These are phyloP conservation scores for Spiromastix sp. DNA, from an alignment of 2,329 filamentous ascomycete species.

Conservation along the genomic window DNA sequence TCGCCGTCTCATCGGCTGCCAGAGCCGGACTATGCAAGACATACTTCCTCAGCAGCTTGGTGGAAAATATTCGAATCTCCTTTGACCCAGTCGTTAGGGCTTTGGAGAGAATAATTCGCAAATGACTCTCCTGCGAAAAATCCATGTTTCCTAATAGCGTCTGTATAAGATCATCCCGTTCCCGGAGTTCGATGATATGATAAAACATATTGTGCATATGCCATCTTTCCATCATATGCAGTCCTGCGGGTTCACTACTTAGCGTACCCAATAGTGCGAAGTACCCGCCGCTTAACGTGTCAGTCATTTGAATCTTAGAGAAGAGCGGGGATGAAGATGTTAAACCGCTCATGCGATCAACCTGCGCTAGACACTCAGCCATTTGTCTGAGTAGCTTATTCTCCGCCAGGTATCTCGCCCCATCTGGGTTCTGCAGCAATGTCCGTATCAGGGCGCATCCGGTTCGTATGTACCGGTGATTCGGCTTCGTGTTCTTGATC, in stretches of 20 bases:
- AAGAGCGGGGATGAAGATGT: conserved; percentile 78
- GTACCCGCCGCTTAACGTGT: conserved; percentile 85
- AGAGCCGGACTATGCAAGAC: conserved; percentile 50
- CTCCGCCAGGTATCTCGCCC: conserved; percentile 73
- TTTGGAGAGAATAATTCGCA: conserved; percentile 85
- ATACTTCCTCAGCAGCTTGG: conserved; percentile 77
- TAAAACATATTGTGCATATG: conserved; percentile 99
- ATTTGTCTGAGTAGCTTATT: conserved; percentile 91
- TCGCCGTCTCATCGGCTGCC: conserved; percentile 28
- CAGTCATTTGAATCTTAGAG: conserved; percentile 69
- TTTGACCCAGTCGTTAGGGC: conserved; percentile 86
- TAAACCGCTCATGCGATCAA: conserved; percentile 65
- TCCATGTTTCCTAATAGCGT: conserved; percentile 84
- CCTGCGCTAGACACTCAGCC: conserved; percentile 89
- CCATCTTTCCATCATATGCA: conserved; percentile 89
- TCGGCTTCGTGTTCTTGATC: conserved; percentile 78
- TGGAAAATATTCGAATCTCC: conserved; percentile 80
- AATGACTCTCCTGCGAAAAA: conserved; percentile 78
- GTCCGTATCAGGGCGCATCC: conserved; percentile 83
- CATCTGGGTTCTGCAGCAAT: conserved; percentile 74
- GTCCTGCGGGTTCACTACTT: conserved; percentile 69
- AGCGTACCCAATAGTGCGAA: conserved; percentile 85
- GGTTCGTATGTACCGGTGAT: conserved; percentile 84
- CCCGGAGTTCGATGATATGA: conserved; percentile 85
- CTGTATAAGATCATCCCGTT: conserved; percentile 84